Conservation (phyloP, 306 rosid species). For the Potentilla sterilis region DNA sequence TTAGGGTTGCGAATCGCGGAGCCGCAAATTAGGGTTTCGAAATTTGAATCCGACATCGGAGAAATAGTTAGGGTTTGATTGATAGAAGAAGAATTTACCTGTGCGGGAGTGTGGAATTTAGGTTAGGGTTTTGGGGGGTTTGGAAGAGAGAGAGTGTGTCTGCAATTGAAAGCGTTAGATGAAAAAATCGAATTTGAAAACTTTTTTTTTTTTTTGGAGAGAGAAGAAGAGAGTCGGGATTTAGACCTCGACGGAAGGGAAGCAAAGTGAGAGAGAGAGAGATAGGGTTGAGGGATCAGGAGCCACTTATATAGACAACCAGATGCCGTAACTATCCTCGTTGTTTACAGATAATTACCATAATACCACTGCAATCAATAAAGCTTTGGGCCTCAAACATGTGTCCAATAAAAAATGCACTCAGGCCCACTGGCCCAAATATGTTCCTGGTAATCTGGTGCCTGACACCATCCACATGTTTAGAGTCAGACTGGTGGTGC, state of each 20-base stretch:
- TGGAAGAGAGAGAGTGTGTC: conserved; percentile 42
- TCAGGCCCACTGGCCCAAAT: not conserved
- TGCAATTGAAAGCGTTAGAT: conserved; percentile 85
- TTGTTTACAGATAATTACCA: not conserved
- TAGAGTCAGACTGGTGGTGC: not conserved
- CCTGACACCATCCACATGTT: not conserved
- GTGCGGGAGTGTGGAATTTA: conserved; percentile 28
- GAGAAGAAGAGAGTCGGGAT: conserved; percentile 14
- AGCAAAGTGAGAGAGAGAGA: not conserved
- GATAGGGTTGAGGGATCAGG: conserved; percentile 28
- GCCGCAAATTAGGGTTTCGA: conserved; percentile 29
- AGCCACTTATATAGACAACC: conserved; percentile 7
- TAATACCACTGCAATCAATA: not conserved
- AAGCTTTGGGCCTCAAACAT: too few species aligned
- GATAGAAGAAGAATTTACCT: conserved; percentile 35
- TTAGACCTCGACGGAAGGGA: conserved; percentile 33
- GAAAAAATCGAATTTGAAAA: conserved; percentile 37
- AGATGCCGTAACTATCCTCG: conserved; percentile 22
- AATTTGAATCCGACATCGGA: not conserved
- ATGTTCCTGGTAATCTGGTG: not conserved
- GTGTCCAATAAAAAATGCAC: too few species aligned
- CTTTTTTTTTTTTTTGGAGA: conserved; percentile 27
- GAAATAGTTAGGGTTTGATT: conserved; percentile 33
- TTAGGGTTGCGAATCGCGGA: conserved; percentile 13
- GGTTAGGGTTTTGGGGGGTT: conserved; percentile 40